Evolutionary conservation across 306 rosid species (phyloP), one percentile per base, ranked within the genome.

Genomic region (Vicia villosa): DNA sequence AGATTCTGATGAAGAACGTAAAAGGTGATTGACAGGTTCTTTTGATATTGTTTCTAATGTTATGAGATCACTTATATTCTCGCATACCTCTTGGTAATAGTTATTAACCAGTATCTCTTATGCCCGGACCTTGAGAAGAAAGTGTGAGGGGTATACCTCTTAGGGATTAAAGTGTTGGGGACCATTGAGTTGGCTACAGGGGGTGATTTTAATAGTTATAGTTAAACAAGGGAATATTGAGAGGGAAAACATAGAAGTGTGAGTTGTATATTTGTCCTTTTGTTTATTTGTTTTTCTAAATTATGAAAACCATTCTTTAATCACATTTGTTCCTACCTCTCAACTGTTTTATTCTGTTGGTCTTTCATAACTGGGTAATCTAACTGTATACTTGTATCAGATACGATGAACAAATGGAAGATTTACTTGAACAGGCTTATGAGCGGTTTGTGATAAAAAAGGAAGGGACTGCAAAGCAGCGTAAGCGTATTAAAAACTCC

Each of bases 361-460:
- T 46, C 57, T 40, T 63, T 63, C 38, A 22, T 42, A 22, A 20
- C 6, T 42, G 19, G 41, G 17, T 7, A 16, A 11, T 22, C 43
- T 32, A 47, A 47, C 32, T 16, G 1, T 76, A 15, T 57, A 73
- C 51, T 73, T 66, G 66, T 74, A 37, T 52, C 78, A 91, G 97
- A 77, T 94, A 94, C 52, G 86, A 90, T 74, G 95, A 86, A 63
- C 81, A 84, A 80, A 86, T 94, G 92, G 99, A 94, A 38, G 83
- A 81, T 1, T 75, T 85, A 59, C 74, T 88, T 38, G 97, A 94
- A 14, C 83, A 83, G 79, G 97, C 92, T 16, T 91, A 91, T 80
- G 99, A 94, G 68, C 83, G 74, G 50, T 87, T 79, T 76, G 83
- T 84, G 75, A 62, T 90, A 4, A 91, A 55, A 80, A 94, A 84